Evolutionary conservation across 2,329 filamentous ascomycete species (phyloP), one percentile per base, ranked within the genome.

Genomic region (Pseudogymnoascus sp.): DNA sequence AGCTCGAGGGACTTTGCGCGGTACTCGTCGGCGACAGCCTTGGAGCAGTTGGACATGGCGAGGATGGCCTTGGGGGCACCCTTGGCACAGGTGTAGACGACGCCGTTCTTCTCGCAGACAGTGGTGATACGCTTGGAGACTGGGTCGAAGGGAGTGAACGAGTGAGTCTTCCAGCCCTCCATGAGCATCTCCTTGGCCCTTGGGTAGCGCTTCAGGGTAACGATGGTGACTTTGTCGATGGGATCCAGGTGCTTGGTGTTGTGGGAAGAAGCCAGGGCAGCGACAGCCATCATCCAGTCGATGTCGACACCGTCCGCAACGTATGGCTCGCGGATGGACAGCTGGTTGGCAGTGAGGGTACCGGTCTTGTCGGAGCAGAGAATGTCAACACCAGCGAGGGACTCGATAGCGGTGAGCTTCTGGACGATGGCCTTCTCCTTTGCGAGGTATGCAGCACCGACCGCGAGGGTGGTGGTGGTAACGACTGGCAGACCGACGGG

Each of bases 281-380:
- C 88, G 65, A 89, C 88, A 67, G 88, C 88, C 88, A 91, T 90
- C 88, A 91, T 90, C 88, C 88, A 91, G 80, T 91, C 89, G 75
- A 90, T 85, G 76, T 90, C 88, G 73, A 89, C 84, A 70, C 88
- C 89, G 75, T 90, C 88, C 65, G 87, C 84, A 64, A 90, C 87
- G 77, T 87, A 91, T 19, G 89, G 89, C 73, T 91, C 89, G 74
- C 88, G 87, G 72, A 91, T 89, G 72, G 84, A 88, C 61, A 91
- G 82, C 79, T 91, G 88, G 76, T 89, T 89, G 69, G 86, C 86
- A 64, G 87, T 89, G 70, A 91, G 81, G 35, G 89, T 91, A 80
- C 89, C 89, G 53, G 89, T 91, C 84, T 91, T 91, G 79, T 91
- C 89, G 71, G 89, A 91, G 81, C 89, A 91, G 68, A 91, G 85